Percentiles rank a stretch among this genome's conserved stretches.
These are phyloP conservation scores for Aphanomyces cochlioides DNA, from an alignment of 352 stramenopile genomes.

Conservation along the genomic window DNA sequence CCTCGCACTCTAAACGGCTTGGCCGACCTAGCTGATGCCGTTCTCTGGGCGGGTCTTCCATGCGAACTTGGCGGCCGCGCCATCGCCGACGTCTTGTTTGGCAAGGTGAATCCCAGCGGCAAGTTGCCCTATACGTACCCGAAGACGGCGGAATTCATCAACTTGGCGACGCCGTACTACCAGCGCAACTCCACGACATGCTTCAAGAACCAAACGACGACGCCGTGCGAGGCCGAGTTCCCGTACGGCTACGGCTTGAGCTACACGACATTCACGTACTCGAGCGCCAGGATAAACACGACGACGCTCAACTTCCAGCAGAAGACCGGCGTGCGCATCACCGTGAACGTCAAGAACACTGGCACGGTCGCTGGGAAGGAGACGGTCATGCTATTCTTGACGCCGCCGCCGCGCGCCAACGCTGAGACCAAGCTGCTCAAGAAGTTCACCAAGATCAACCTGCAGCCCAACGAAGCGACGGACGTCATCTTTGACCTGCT, in stretches of 20 bases:
- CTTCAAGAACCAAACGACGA: slow-evolving; percentile 35
- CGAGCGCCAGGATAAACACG: slow-evolving; percentile 28
- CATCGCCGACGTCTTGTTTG: slow-evolving; percentile 52
- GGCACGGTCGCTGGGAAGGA: slow-evolving; percentile 58
- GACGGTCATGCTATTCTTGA: slow-evolving; percentile 71
- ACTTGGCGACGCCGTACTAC: slow-evolving; percentile 30
- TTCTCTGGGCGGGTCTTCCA: slow-evolving; percentile 56
- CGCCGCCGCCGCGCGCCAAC: slow-evolving; percentile 60
- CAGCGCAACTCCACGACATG: slow-evolving; percentile 39
- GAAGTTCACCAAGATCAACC: slow-evolving; percentile 67
- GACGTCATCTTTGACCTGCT: slow-evolving; percentile 40
- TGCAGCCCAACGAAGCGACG: slow-evolving; percentile 45
- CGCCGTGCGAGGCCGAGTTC: slow-evolving; percentile 42
- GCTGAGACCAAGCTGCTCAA: slow-evolving; percentile 79
- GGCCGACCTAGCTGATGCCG: slow-evolving; percentile 36
- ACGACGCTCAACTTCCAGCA: slow-evolving; percentile 11
- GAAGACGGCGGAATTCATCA: slow-evolving; percentile 31
- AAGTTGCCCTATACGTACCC: slow-evolving; percentile 63
- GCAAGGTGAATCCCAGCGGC: slow-evolving; percentile 52
- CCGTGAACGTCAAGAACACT: slow-evolving; percentile 46
- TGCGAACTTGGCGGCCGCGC: slow-evolving; percentile 51
- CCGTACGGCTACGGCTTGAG: slow-evolving; percentile 61
- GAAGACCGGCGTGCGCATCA: neutral
- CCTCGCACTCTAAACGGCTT: slow-evolving; percentile 45
- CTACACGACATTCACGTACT: slow-evolving; percentile 67